Percentiles rank a stretch among this genome's conserved stretches.
Conservation (phyloP, 768 basidiomycete species). For the Pisolithus microcarpus region DNA sequence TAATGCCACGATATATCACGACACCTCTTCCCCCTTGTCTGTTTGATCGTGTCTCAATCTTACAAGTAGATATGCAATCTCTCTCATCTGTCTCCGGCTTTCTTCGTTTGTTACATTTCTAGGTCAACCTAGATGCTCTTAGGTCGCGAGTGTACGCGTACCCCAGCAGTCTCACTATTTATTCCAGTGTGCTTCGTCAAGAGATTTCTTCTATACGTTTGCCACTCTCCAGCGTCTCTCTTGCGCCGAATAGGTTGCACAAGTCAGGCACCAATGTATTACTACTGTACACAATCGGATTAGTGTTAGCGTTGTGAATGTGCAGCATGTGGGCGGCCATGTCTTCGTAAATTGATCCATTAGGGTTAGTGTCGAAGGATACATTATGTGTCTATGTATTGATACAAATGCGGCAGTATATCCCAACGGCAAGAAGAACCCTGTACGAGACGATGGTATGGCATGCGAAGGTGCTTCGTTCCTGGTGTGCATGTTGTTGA, state of each 20-base stretch:
- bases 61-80: slow-evolving; percentile 26
- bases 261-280: too few species aligned
- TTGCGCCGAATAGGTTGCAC: too few species aligned
- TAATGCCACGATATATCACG: slow-evolving; percentile 3
- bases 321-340: too few species aligned
- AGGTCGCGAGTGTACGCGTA: slow-evolving; percentile 16
- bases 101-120: slow-evolving; percentile 19
- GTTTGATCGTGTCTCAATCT: slow-evolving; percentile 12
- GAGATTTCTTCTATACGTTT: not conserved
- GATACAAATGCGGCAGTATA: not conserved
- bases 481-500: slow-evolving; percentile 13
- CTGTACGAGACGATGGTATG: not conserved
- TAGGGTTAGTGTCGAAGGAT: too few species aligned
- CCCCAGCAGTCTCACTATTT: slow-evolving; percentile 2
- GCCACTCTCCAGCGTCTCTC: too few species aligned
- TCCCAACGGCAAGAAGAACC: not conserved
- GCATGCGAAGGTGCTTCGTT: not conserved
- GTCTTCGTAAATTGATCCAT: too few species aligned
- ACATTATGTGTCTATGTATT: too few species aligned
- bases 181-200: not conserved
- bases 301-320: too few species aligned
- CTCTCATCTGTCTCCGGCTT: not conserved
- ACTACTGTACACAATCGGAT: too few species aligned
- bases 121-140: slow-evolving; percentile 24
- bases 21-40: slow-evolving; percentile 3